Evolutionary conservation across 2,329 filamentous ascomycete genomes (phyloP), one percentile per base, ranked within the genome.

Genomic region (Malbranchea zuffiana): DNA sequence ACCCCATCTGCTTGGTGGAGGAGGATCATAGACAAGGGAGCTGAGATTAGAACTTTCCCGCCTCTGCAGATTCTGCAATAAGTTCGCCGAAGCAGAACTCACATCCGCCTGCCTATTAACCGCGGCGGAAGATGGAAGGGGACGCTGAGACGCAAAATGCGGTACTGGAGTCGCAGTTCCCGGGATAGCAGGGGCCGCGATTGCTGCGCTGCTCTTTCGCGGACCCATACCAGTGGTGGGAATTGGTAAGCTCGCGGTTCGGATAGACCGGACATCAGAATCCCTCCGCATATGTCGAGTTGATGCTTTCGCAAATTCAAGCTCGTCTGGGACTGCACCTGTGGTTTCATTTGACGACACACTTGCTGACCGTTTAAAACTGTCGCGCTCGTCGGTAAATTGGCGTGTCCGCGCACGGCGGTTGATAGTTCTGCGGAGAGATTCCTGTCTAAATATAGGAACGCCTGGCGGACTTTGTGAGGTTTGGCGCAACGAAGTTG

Each of bases 391-490:
- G 11, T 56, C 46, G 21, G 50, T 54, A 30, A 65, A 50, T 37
- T 65, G 59, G 38, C 67, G 68, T n/a, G 58, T 62, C 43, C 62
- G 59, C 23, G 66, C 63, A 13, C 65, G 63, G 33, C 67, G 54
- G 44, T 72, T 71, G 42, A 73, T 71, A 10, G 67, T 68, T 37
- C 68, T 62, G 13, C 70, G 66, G 21, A 73, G 55, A 4, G 68
- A 71, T 41, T 70, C 66, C 45, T 72, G 66, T 18, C 70, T 61
- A 23, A 69, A 62, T 2, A 68, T 53, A 16, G 66, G 61, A 39
- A 66, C 60, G 18, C 56, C 61, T 1, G 70, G 70, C 12, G 70
- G 70, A 17, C 69, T 73, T 44, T 72, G 67, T 5, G 69, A 72
- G 42, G 66, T 60, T 19, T 60, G 66, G 27, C 66, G 62, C 12